Percentiles rank a stretch among this genome's conserved stretches.
Conservation (phyloP, 805 yeast genomes). For the Teunomyces cretensis region DNA sequence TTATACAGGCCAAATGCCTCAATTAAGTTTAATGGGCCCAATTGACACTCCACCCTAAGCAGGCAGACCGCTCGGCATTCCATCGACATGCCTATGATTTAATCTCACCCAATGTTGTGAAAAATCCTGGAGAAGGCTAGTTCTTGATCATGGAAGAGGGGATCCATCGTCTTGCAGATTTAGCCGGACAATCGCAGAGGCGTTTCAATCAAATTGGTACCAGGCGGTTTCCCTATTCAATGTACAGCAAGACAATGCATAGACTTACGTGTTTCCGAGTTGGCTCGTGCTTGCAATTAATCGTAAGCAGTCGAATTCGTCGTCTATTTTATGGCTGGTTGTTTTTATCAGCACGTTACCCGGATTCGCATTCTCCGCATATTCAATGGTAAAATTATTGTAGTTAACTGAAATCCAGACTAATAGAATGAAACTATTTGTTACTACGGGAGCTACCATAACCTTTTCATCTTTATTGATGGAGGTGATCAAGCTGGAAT, state of each 20-base stretch:
- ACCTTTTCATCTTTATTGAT: constrained; percentile 64
- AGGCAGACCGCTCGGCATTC: too few relatives aligned
- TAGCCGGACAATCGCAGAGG: too few relatives aligned
- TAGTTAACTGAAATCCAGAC: background rate
- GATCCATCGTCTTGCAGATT: too few relatives aligned
- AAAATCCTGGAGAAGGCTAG: too few relatives aligned
- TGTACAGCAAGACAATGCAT: too few relatives aligned
- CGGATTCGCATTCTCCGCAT: background rate
- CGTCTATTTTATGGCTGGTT: constrained; percentile 1
- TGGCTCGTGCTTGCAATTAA: background rate
- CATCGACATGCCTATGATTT: background rate
- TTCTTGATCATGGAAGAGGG: too few relatives aligned
- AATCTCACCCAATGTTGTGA: background rate
- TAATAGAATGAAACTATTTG: constrained; percentile 33
- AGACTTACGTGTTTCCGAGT: background rate
- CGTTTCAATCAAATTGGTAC: too few relatives aligned
- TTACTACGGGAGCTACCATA: constrained; percentile 91
- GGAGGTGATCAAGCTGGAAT: constrained; percentile 33
- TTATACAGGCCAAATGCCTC: background rate
- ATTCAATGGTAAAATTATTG: background rate
- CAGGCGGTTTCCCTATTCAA: too few relatives aligned
- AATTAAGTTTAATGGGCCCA: background rate
- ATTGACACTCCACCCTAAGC: background rate
- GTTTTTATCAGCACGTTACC: background rate
- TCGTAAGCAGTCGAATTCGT: background rate